Conservation (phyloP, 495 filamentous ascomycete species). For the Aspergillus cavernicola region DNA sequence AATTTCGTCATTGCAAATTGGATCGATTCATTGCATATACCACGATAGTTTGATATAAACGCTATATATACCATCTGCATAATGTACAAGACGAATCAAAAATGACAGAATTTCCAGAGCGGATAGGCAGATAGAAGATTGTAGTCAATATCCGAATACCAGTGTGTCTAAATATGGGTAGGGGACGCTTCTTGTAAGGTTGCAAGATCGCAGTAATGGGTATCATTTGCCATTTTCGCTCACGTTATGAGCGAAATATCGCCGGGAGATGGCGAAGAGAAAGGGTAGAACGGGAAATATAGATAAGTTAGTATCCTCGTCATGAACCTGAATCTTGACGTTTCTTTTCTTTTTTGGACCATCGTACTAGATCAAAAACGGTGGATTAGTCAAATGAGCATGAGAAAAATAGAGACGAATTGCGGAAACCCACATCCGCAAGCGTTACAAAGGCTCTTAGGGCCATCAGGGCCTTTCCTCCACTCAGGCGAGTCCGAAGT, state of each 20-base stretch:
- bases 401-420: neutral
- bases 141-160: no score
- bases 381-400: neutral
- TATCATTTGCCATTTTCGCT: neutral
- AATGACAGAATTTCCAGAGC: neutral
- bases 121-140: no score
- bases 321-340: slow-evolving; percentile 28
- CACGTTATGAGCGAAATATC: neutral
- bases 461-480: slow-evolving; percentile 90
- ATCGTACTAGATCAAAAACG: slow-evolving; percentile 46
- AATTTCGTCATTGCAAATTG: slow-evolving; percentile 1
- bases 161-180: no score
- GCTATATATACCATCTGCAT: neutral
- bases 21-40: neutral
- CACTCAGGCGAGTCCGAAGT: slow-evolving; percentile 93
- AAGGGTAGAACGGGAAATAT: neutral
- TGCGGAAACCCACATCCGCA: slow-evolving; percentile 69
- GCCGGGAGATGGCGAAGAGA: neutral
- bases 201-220: neutral
- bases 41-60: neutral
- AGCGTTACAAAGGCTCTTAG: slow-evolving; percentile 96
- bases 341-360: slow-evolving; percentile 79
- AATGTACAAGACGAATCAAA: slow-evolving; percentile 1
- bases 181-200: no score
- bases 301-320: neutral